Conservation (phyloP, 495 filamentous ascomycete species). For the Hypoxylon fuscum region DNA sequence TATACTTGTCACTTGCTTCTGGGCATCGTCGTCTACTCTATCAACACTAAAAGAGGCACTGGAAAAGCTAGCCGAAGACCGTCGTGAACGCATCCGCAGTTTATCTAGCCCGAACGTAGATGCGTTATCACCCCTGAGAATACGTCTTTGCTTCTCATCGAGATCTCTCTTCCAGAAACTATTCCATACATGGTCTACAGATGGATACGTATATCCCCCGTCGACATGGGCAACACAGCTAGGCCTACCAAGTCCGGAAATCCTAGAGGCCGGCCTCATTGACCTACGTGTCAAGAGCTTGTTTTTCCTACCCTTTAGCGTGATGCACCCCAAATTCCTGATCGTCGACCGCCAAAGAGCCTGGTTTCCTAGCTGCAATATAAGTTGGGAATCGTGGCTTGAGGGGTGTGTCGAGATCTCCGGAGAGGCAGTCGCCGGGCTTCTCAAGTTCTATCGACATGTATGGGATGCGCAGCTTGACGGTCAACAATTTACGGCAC, state of each 20-base stretch:
- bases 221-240: slow-evolving; percentile 63
- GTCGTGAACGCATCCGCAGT: slow-evolving; percentile 39
- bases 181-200: slow-evolving; percentile 64
- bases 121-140: slow-evolving; percentile 45
- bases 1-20: slow-evolving; percentile 80
- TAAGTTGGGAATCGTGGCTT: slow-evolving; percentile 80
- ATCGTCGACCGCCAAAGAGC: slow-evolving; percentile 70
- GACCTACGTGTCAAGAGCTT: slow-evolving; percentile 73
- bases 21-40: slow-evolving; percentile 68
- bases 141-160: slow-evolving; percentile 74
- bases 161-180: slow-evolving; percentile 72
- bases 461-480: slow-evolving; percentile 61
- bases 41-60: slow-evolving; percentile 59
- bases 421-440: slow-evolving; percentile 62
- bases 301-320: slow-evolving; percentile 76
- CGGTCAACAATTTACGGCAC: slow-evolving; percentile 24
- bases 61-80: slow-evolving; percentile 56
- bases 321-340: slow-evolving; percentile 81
- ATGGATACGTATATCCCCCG: slow-evolving; percentile 66
- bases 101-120: slow-evolving; percentile 19
- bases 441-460: slow-evolving; percentile 66
- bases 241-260: slow-evolving; percentile 63
- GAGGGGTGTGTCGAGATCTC: slow-evolving; percentile 71
- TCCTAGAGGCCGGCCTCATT: slow-evolving; percentile 61
- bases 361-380: slow-evolving; percentile 74